These are phyloP conservation scores for Boletus semigastroideus DNA, from an alignment of 1,284 basidiomycete genomes.

Conservation along the genomic window DNA sequence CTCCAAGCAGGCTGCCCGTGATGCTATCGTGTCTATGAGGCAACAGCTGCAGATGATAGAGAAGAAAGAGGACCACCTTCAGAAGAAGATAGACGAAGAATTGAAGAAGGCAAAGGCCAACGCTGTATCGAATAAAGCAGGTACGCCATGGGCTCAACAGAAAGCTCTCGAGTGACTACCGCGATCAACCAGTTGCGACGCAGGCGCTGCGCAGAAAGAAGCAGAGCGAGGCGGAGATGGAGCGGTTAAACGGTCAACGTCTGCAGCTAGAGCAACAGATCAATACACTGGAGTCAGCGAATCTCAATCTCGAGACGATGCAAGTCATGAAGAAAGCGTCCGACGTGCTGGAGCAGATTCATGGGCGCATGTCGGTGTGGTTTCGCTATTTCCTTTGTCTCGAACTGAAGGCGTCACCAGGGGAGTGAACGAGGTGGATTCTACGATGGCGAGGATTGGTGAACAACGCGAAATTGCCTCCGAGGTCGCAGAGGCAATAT, in stretches of 20 bases:
- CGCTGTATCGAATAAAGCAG: conserved; percentile 90
- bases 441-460: conserved; percentile 86
- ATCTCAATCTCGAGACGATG: conserved; percentile 99
- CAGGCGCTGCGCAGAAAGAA: conserved; percentile 97
- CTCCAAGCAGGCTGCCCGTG: conserved; percentile 75
- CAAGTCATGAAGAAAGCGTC: conserved; percentile 96
- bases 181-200: conserved; percentile 50
- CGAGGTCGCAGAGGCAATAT: conserved; percentile 95
- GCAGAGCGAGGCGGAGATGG: conserved; percentile 85
- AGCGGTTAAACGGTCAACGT: conserved; percentile 83
- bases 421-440: conserved; percentile 89
- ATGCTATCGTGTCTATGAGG: conserved; percentile 84
- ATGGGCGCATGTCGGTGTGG: conserved; percentile 80
- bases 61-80: conserved; percentile 98
- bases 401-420: conserved; percentile 41
- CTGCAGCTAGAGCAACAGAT: conserved; percentile 97
- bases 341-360: conserved; percentile 89
- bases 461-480: conserved; percentile 95
- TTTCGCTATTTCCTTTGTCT: neutral
- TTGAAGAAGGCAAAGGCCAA: conserved; percentile 89
- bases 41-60: conserved; percentile 94
- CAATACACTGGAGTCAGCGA: conserved; percentile 96
- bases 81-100: conserved; percentile 98
- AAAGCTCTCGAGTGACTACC: conserved; percentile 7
- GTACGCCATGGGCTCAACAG: conserved; percentile 50